phyloP scores from a whole-genome alignment of 176 grass and related monocot genomes.

The Bromus sterilis region DNA sequence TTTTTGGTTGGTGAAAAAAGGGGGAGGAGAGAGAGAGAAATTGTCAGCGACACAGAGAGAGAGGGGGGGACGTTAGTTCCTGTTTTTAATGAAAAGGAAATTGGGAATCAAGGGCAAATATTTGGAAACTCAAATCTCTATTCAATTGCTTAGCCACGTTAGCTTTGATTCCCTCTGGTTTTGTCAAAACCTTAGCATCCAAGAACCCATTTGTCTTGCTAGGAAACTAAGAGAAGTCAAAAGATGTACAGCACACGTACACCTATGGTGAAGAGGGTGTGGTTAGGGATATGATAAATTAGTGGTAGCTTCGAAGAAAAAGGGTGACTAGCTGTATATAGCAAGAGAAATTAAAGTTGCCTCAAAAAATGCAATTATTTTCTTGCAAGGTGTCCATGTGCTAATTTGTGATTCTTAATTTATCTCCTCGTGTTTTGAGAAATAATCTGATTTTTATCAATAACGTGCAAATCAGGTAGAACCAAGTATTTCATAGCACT shows the following conservation, averaged over 20 bases:
- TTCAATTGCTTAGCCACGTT: slow-evolving; percentile 11
- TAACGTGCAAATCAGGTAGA: background rate
- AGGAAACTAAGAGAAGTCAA: slow-evolving; percentile 5
- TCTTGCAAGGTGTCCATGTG: background rate
- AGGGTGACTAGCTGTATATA: background rate
- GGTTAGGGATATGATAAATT: slow-evolving; percentile 10
- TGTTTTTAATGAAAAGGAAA: background rate
- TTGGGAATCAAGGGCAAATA: background rate
- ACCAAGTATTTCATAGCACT: background rate
- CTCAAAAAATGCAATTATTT: background rate
- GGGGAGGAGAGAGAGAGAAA: background rate
- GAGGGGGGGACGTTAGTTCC: background rate
- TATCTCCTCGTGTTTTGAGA: rapidly evolving
- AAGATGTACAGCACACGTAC: background rate
- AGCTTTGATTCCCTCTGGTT: background rate
- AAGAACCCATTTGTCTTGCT: background rate
- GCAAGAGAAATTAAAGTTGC: background rate
- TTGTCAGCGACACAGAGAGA: background rate
- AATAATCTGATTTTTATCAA: background rate
- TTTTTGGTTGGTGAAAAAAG: slow-evolving; percentile 17
- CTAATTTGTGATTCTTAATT: background rate
- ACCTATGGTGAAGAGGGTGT: background rate
- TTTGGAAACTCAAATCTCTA: background rate
- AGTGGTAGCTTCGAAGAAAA: background rate
- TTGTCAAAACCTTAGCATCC: slow-evolving; percentile 28